These are phyloP conservation scores for Ceratocystis papillata DNA, from an alignment of 2,329 filamentous ascomycete genomes.

Conservation along the genomic window DNA sequence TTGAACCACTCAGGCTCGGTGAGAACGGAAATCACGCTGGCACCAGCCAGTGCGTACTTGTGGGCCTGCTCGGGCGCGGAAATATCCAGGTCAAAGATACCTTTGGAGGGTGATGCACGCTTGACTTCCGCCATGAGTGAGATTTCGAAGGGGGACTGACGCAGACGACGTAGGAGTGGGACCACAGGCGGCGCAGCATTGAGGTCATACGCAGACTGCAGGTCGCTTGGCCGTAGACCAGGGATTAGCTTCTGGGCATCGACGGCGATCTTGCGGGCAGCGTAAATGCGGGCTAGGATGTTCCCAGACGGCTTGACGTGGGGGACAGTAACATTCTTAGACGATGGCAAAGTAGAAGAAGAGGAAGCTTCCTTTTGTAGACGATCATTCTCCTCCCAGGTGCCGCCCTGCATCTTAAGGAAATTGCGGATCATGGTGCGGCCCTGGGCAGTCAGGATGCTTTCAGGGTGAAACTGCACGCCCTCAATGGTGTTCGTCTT, in stretches of 20 bases:
- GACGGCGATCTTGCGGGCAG: constrained; percentile 63
- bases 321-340: constrained; percentile 23
- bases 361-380: constrained; percentile 35
- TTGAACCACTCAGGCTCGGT: constrained; percentile 99
- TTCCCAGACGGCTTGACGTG: constrained; percentile 54
- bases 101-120: constrained; percentile 90
- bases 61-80: constrained; percentile 83
- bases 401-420: constrained; percentile 73
- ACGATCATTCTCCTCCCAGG: constrained; percentile 70
- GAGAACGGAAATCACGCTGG: constrained; percentile 95
- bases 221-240: constrained; percentile 69
- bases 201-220: constrained; percentile 77
- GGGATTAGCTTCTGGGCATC: constrained; percentile 72
- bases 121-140: constrained; percentile 96
- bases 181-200: constrained; percentile 76
- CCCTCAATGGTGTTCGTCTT: constrained; percentile 86
- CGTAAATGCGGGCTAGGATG: constrained; percentile 86
- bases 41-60: constrained; percentile 84
- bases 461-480: constrained; percentile 96
- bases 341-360: constrained; percentile 23
- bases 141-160: constrained; percentile 75
- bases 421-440: constrained; percentile 90
- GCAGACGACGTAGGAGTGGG: constrained; percentile 65
- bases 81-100: constrained; percentile 76
- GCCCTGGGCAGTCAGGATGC: constrained; percentile 83